A percentile compares a stretch with the other conserved stretches of the same genome.
Evolutionary conservation across 2,329 filamentous ascomycete genomes (phyloP).

Genomic region (Pezicula carpinea): DNA sequence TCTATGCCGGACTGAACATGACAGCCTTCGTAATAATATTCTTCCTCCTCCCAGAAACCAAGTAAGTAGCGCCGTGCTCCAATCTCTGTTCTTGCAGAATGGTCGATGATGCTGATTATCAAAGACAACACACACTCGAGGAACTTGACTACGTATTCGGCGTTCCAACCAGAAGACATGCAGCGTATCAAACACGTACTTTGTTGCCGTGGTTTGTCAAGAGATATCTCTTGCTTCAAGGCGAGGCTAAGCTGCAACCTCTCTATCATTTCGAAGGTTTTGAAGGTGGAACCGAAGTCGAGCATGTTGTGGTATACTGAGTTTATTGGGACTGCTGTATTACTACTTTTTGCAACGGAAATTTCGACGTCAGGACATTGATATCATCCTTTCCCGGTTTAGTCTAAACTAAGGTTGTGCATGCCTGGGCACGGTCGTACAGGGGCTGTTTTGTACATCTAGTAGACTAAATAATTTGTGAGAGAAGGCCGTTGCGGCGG

Average conservation of each 20-base stretch:
- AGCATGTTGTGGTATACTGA: neutral
- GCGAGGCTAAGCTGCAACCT: conserved; percentile 40
- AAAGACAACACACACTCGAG: conserved; percentile 44
- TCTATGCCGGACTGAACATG: conserved; percentile 57
- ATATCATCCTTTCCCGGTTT: too few relatives aligned
- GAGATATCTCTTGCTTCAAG: conserved; percentile 49
- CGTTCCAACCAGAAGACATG: conserved; percentile 44
- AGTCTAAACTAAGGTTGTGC: too few relatives aligned
- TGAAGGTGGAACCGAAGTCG: neutral
- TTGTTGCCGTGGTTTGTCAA: conserved; percentile 56
- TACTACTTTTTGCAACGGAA: too few relatives aligned
- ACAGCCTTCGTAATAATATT: conserved; percentile 60
- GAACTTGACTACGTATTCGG: conserved; percentile 56
- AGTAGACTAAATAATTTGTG: too few relatives aligned
- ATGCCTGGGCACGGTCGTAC: too few relatives aligned
- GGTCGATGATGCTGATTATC: neutral
- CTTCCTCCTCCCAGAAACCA: conserved; percentile 53
- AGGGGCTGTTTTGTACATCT: too few relatives aligned
- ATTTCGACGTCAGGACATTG: too few relatives aligned
- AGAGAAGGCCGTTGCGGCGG: too few relatives aligned
- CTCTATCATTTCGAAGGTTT: conserved; percentile 42
- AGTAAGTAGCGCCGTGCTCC: conserved; percentile 21
- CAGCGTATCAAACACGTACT: conserved; percentile 37
- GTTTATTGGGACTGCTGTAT: too few relatives aligned
- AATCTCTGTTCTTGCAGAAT: neutral